Conservation (phyloP, 2,329 filamentous ascomycete species). For the Fusarium pseudoanthophilum region DNA sequence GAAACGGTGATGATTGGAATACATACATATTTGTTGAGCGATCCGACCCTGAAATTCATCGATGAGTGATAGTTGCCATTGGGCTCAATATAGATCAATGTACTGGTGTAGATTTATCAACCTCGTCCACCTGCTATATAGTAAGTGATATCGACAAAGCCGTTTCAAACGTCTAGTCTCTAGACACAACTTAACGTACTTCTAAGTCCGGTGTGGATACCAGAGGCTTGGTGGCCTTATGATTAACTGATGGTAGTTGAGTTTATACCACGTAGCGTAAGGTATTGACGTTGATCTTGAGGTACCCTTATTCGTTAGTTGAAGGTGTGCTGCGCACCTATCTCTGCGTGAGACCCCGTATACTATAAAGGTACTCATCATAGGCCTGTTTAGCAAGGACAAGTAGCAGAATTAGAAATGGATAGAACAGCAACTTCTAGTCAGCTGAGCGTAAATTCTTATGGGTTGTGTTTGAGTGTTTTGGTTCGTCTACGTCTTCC, state of each 20-base stretch:
- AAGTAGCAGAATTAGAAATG: neutral
- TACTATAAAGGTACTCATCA: neutral
- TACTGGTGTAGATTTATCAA: neutral
- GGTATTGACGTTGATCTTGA: neutral
- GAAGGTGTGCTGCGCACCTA: neutral
- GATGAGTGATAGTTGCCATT: neutral
- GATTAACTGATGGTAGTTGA: neutral
- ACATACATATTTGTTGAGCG: neutral
- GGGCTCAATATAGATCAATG: neutral
- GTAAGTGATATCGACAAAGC: neutral
- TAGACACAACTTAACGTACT: neutral
- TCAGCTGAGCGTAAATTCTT: neutral
- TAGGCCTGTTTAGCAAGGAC: neutral
- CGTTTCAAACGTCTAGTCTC: neutral
- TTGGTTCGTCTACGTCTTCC: neutral
- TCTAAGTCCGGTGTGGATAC: neutral
- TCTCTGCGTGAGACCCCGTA: neutral
- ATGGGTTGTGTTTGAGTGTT: neutral
- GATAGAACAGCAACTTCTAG: neutral
- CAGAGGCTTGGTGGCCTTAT: neutral
- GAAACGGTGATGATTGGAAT: slow-evolving; percentile 10
- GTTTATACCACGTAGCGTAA: neutral
- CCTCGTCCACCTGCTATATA: neutral
- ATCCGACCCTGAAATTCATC: neutral
- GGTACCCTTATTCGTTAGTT: neutral